phyloP scores from a whole-genome alignment of 495 filamentous ascomycete species.

The Penicillium psychrofluorescens region DNA sequence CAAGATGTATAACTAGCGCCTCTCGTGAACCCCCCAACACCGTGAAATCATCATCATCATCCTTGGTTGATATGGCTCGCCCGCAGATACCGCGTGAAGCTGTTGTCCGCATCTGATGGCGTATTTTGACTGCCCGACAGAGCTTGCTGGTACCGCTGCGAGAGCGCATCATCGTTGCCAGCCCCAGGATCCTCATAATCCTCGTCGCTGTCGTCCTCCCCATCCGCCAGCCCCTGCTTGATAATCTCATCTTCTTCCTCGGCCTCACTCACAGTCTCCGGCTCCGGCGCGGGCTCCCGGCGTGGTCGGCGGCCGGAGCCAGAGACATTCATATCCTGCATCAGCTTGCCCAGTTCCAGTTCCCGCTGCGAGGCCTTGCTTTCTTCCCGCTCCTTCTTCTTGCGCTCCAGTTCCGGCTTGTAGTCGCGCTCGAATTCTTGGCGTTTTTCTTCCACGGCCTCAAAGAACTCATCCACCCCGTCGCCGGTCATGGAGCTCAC shows the following conservation, averaged over 20 bases:
- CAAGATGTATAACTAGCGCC: conserved; percentile 1
- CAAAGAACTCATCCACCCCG: conserved; percentile 89
- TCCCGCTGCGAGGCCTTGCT: conserved; percentile 62
- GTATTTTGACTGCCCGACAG: conserved; percentile 22
- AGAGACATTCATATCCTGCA: conserved; percentile 86
- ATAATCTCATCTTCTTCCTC: conserved; percentile 35
- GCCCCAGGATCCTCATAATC: conserved; percentile 24
- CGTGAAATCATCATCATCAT: conserved; percentile 10
- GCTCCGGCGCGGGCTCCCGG: conserved; percentile 16
- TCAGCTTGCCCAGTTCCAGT: conserved; percentile 79
- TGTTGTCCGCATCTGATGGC: conserved; percentile 35
- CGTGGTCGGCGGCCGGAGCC: conserved; percentile 28
- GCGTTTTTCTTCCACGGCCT: conserved; percentile 76
- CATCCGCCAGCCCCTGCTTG: conserved; percentile 23
- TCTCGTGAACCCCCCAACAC: conserved; percentile 5
- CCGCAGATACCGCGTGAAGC: conserved; percentile 42
- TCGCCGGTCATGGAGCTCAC: conserved; percentile 91
- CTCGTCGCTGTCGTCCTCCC: conserved; percentile 29
- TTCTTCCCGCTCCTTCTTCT: conserved; percentile 66
- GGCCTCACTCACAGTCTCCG: conserved; percentile 46
- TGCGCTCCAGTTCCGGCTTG: conserved; percentile 78
- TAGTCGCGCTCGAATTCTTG: conserved; percentile 90
- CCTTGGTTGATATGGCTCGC: conserved; percentile 28
- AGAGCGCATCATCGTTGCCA: conserved; percentile 33
- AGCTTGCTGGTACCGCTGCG: conserved; percentile 39